Evolutionary conservation across 768 basidiomycete genomes (phyloP), one percentile per base, ranked within the genome.

Genomic region (Lentinula sp.): DNA sequence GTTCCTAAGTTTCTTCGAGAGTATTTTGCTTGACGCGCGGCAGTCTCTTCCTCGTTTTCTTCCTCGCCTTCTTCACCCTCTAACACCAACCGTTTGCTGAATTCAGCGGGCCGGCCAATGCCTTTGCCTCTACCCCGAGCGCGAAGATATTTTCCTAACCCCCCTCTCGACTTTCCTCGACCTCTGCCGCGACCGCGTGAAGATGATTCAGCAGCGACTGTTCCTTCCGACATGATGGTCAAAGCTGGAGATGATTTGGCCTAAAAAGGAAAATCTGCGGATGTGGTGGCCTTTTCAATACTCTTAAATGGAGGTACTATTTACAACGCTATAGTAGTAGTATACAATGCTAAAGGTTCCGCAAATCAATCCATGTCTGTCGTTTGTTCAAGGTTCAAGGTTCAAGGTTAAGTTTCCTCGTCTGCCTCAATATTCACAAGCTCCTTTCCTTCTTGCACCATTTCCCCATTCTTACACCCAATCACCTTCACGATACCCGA

Each of bases 361-460:
- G 18, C 18, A 41, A 12, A 12, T 41, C 39, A 41, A 41, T 41
- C 39, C 39, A 15, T 3, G 28, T 28, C 28, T 28, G 28, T 28
- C 3, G 28, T 28, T 28, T 41, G 39, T 41, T 41, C 39, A 41
- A 41, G 9, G 9, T 41, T 41, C 39, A 41, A 41, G 9, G 9
- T 41, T 39, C 37, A 39, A 8, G 37, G 7, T 39, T 3, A 2
- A 39, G 9, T 39, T 10, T 60, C 66, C 0, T 55, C 67, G 10
- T 76, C 78, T 57, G 76, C 74, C 58, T 85, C 83, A 53, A 90
- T 86, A 65, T 85, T 82, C 8, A 94, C 85, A 57, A 95, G 71
- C 67, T 93, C 88, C 70, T 78, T 78, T 4, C 93, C 92, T 69
- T 96, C 93, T 65, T 91, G 89, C 0, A 96, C 93, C 86, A 95